phyloP scores from a whole-genome alignment of 352 stramenopile genomes.

The Phytophthora fragariaefolia region DNA sequence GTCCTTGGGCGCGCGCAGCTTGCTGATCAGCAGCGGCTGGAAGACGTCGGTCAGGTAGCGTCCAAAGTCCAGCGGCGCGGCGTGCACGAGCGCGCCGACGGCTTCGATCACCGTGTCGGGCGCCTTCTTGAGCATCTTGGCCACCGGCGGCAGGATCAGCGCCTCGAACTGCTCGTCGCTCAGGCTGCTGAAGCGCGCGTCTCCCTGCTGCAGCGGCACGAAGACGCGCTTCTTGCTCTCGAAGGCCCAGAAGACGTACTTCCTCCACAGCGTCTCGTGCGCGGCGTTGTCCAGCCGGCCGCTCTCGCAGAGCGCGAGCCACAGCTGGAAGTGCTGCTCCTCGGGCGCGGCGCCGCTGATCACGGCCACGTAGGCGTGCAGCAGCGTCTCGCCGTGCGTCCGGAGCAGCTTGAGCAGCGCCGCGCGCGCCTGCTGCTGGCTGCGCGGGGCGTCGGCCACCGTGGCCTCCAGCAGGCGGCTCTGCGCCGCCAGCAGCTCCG shows the following conservation, averaged over 20 bases:
- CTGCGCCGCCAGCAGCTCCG: constrained; percentile 54
- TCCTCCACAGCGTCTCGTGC: constrained; percentile 57
- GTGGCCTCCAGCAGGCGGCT: constrained; percentile 66
- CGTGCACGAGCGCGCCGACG: constrained; percentile 52
- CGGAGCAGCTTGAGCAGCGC: constrained; percentile 54
- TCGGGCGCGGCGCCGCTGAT: constrained; percentile 40
- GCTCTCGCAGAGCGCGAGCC: constrained; percentile 52
- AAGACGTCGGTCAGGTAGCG: constrained; percentile 73
- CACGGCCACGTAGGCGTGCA: constrained; percentile 49
- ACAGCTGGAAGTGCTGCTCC: constrained; percentile 69
- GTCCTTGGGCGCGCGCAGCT: constrained; percentile 85
- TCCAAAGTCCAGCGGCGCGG: constrained; percentile 70
- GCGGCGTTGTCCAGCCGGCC: constrained; percentile 36
- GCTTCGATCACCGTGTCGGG: constrained; percentile 79
- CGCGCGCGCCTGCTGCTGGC: constrained; percentile 51
- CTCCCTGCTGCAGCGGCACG: constrained; percentile 43
- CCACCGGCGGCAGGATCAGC: constrained; percentile 65
- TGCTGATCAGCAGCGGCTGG: constrained; percentile 65
- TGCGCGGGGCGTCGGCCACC: constrained; percentile 50
- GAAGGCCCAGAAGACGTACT: constrained; percentile 80
- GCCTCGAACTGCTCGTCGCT: constrained; percentile 68
- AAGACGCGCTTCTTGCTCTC: constrained; percentile 70
- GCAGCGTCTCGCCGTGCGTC: constrained; percentile 45
- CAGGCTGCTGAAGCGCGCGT: constrained; percentile 62
- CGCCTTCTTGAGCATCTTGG: constrained; percentile 86